Base-by-base conservation (phyloP, 2,329 filamentous ascomycete genomes). In the Colletotrichum filicis region DNA sequence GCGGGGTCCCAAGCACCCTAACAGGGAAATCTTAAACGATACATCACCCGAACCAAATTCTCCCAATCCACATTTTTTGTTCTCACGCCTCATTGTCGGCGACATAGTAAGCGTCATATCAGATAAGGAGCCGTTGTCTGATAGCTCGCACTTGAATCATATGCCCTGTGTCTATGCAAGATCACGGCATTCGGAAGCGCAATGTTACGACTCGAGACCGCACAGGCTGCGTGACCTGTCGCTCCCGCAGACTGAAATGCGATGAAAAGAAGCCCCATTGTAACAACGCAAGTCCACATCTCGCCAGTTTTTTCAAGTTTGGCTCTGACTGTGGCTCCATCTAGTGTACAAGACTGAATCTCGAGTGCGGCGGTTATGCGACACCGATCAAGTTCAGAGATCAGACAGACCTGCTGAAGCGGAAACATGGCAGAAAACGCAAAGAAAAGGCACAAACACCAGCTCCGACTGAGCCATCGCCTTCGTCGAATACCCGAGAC, bases 171-270 rank as follows among this genome's bases (percentile, higher is more conserved):
- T 24, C 42, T 22, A 46, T 61, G 58, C n/a, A n/a, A n/a, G 58
- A 46, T 22, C 24, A 22, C 35, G 58, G 24, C 14, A 42, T 28
- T 16, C 66, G 66, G 14, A 64, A 52, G 30, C 66, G 66, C 24
- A 64, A 69, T 57, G 66, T 69, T 19, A 69, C 66, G 14, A 42
- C 66, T 0, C 60, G 66, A 9, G 53, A 64, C 11, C 66, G 66
- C 35, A 65, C 66, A 22, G 59, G 66, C 60, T 69, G 66, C 37
- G 52, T 69, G 4, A 69, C 66, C 0, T 86, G 84, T 67, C 79
- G 84, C 24, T 82, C 83, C 3, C 78, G 84, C 55, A 82, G 83
- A 74, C 85, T 83, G 3, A 86, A 86, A 68, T 86, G 84, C 75
- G 84, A 86, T 67, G 84, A 85, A 64, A 80, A 77, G 55, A 83